A percentile compares a stretch with the other conserved stretches of the same genome.
These are phyloP conservation scores for Xylariaceae sp. DNA, from an alignment of 2,329 filamentous ascomycete genomes.

Conservation along the genomic window DNA sequence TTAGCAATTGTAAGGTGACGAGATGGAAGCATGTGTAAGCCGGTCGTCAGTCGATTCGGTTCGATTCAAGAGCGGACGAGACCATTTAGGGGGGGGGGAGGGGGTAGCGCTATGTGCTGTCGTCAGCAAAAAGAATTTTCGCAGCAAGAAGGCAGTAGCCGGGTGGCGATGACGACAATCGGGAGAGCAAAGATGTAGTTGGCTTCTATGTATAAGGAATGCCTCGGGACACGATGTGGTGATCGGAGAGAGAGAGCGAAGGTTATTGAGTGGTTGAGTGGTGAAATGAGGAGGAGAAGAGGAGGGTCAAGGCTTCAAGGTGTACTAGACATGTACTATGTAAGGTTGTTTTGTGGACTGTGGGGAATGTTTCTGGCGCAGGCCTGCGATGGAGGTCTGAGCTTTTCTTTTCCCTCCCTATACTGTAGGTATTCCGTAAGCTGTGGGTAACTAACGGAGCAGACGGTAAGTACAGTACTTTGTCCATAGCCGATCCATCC, in stretches of 20 bases:
- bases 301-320: constrained; percentile 19
- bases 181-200: constrained; percentile 4
- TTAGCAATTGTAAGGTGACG: constrained; percentile 10
- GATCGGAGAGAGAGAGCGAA: constrained; percentile 14
- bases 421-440: background rate
- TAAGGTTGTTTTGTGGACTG: constrained; percentile 20
- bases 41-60: constrained; percentile 8
- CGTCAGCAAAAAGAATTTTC: constrained; percentile 7
- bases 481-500: no score
- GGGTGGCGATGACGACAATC: background rate
- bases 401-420: constrained; percentile 5
- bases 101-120: constrained; percentile 1
- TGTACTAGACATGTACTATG: background rate
- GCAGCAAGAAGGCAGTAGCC: background rate
- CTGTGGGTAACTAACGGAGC: background rate
- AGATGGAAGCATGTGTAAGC: constrained; percentile 19
- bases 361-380: constrained; percentile 22
- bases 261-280: constrained; percentile 17
- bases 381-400: constrained; percentile 14
- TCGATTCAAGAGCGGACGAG: constrained; percentile 9
- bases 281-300: constrained; percentile 24
- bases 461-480: background rate
- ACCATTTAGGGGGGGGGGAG: constrained; percentile 1
- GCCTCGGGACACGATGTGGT: constrained; percentile 20
- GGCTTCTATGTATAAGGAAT: constrained; percentile 12